Percentiles rank a stretch among this genome's conserved stretches.
These are phyloP conservation scores for Penicillium riverlandense DNA, from an alignment of 495 filamentous ascomycete genomes.

Conservation along the genomic window DNA sequence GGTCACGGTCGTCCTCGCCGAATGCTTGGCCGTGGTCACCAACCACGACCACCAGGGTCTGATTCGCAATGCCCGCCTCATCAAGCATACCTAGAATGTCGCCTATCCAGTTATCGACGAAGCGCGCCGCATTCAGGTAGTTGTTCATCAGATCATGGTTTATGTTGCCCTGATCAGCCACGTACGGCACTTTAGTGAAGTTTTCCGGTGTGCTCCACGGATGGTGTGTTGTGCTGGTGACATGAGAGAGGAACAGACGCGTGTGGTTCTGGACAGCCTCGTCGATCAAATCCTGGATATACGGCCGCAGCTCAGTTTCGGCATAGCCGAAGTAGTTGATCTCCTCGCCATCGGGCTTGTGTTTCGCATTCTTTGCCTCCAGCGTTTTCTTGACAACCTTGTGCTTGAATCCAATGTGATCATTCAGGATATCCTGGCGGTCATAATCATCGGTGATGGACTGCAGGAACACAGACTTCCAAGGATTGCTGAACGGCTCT, in stretches of 20 bases:
- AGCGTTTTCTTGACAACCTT: conserved; percentile 27
- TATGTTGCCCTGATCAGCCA: conserved; percentile 19
- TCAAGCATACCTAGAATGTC: conserved; percentile 39
- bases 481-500: conserved; percentile 15
- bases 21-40: conserved; percentile 40
- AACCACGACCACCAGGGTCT: conserved; percentile 43
- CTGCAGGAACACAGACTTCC: conserved; percentile 41
- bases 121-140: conserved; percentile 36
- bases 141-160: conserved; percentile 28
- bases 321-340: conserved; percentile 41
- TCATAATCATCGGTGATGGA: conserved; percentile 41
- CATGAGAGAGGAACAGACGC: conserved; percentile 39
- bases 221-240: conserved; percentile 42
- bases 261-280: conserved; percentile 32
- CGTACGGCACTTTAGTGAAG: conserved; percentile 26
- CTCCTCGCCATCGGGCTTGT: conserved; percentile 23
- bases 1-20: conserved; percentile 25
- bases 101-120: conserved; percentile 39
- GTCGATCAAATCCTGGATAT: conserved; percentile 34
- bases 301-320: conserved; percentile 35
- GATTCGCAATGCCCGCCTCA: conserved; percentile 39
- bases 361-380: conserved; percentile 16
- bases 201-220: conserved; percentile 32
- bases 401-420: conserved; percentile 33
- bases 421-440: conserved; percentile 27